Evolutionary conservation across 2,329 filamentous ascomycete genomes (phyloP).

Genomic region (Pseudocercospora vitis): DNA sequence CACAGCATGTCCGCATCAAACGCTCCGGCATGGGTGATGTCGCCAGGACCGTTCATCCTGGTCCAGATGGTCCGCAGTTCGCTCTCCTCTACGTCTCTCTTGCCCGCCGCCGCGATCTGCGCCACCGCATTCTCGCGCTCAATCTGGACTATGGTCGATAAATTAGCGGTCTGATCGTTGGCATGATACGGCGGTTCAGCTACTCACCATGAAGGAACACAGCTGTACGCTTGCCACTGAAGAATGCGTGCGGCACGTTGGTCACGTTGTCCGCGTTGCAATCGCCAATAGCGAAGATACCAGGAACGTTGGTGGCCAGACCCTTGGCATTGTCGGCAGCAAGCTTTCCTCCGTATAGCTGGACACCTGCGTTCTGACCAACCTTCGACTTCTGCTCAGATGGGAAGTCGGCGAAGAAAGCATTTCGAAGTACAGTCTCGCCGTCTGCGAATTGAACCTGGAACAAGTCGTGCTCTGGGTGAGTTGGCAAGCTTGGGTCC

Average conservation of each 20-base stretch:
- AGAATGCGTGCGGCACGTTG: conserved; percentile 18
- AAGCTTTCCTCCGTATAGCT: conserved; percentile 14
- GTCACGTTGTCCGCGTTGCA: conserved; percentile 19
- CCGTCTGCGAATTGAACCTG: conserved; percentile 13
- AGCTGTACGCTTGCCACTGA: conserved; percentile 19
- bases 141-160: conserved; percentile 5
- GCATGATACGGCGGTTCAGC: no score
- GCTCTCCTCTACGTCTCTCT: conserved; percentile 5
- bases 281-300: conserved; percentile 20
- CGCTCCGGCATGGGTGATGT: conserved; percentile 15
- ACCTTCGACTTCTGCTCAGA: conserved; percentile 17
- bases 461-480: conserved; percentile 21
- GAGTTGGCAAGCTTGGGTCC: conserved; percentile 17
- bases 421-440: conserved; percentile 12
- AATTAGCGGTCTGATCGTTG: no score
- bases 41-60: conserved; percentile 14
- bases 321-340: conserved; percentile 16
- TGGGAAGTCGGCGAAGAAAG: conserved; percentile 17
- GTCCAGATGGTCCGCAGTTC: conserved; percentile 11
- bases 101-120: conserved; percentile 13
- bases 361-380: conserved; percentile 12
- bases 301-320: conserved; percentile 14
- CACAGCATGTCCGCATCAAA: conserved; percentile 3
- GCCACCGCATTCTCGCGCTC: conserved; percentile 19
- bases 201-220: conserved; percentile 17